Percentiles rank a stretch among this genome's conserved stretches.
These are phyloP conservation scores for Xanthoconium separans DNA, from an alignment of 1,284 basidiomycete species.

Conservation along the genomic window DNA sequence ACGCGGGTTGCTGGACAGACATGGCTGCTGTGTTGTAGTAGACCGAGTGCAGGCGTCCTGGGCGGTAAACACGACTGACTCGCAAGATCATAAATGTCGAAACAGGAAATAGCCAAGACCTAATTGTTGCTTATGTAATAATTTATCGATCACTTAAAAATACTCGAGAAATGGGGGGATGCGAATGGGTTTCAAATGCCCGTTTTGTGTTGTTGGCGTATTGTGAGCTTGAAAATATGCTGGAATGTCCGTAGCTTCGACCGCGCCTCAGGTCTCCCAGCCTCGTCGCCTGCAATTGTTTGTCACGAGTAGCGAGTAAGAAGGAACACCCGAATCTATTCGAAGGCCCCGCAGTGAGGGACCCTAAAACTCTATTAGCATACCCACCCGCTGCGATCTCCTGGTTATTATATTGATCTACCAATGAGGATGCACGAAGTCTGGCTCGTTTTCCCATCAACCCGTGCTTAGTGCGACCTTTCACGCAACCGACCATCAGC, in stretches of 20 bases:
- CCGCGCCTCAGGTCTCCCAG: too few relatives aligned
- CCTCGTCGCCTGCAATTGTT: too few relatives aligned
- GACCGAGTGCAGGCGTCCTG: conserved; percentile 8
- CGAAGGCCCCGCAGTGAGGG: conserved; percentile 4
- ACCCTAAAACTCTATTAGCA: conserved; percentile 36
- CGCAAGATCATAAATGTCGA: conserved; percentile 22
- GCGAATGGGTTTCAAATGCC: too few relatives aligned
- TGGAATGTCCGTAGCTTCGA: too few relatives aligned
- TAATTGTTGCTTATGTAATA: conserved; percentile 26
- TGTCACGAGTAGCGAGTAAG: conserved; percentile 5
- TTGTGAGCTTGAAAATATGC: too few relatives aligned
- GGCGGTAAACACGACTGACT: conserved; percentile 15
- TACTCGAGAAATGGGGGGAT: too few relatives aligned
- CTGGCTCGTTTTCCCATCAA: conserved; percentile 30
- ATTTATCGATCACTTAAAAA: too few relatives aligned
- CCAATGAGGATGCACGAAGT: conserved; percentile 22
- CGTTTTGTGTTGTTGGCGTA: too few relatives aligned
- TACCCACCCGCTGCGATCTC: conserved; percentile 16
- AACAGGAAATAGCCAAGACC: conserved; percentile 5
- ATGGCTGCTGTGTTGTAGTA: conserved; percentile 24
- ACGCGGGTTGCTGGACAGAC: conserved; percentile 50
- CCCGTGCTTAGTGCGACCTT: conserved; percentile 2
- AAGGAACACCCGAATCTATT: conserved; percentile 1
- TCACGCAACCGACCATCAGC: conserved; percentile 33
- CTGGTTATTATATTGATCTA: conserved; percentile 21